Conservation (phyloP, 2,329 filamentous ascomycete genomes). For the Aspergillus texensis region DNA sequence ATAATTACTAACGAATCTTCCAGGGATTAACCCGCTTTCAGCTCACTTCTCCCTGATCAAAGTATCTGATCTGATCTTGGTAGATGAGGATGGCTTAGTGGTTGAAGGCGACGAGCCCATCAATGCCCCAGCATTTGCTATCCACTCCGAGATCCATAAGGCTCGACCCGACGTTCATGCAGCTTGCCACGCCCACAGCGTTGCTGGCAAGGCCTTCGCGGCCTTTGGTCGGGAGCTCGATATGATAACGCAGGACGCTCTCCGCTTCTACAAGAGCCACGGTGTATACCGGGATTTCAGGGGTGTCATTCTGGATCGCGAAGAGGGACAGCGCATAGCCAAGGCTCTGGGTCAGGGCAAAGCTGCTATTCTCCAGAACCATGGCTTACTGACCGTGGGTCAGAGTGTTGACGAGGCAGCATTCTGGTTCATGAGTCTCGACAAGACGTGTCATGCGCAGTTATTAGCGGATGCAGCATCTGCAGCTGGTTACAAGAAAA, state of each 20-base stretch:
- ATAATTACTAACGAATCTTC: not conserved
- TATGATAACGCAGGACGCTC: slow-evolving; percentile 54
- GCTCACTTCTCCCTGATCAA: slow-evolving; percentile 19
- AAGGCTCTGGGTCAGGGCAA: slow-evolving; percentile 62
- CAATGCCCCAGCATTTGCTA: slow-evolving; percentile 52
- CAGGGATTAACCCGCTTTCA: not conserved
- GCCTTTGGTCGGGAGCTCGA: slow-evolving; percentile 46
- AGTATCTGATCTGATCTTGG: slow-evolving; percentile 47
- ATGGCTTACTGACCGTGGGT: slow-evolving; percentile 72
- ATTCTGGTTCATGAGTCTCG: slow-evolving; percentile 69
- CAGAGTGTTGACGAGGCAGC: slow-evolving; percentile 73
- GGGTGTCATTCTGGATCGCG: slow-evolving; percentile 55
- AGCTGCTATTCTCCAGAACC: slow-evolving; percentile 69
- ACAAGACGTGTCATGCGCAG: slow-evolving; percentile 70
- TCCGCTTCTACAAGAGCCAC: slow-evolving; percentile 62
- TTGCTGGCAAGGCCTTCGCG: slow-evolving; percentile 50
- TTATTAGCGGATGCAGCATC: slow-evolving; percentile 68
- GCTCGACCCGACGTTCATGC: slow-evolving; percentile 60
- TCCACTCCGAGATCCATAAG: slow-evolving; percentile 49
- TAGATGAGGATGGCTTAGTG: slow-evolving; percentile 47
- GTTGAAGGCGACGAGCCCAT: slow-evolving; percentile 43
- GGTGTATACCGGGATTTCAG: slow-evolving; percentile 19
- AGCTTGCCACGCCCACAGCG: slow-evolving; percentile 49
- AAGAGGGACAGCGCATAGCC: slow-evolving; percentile 68
- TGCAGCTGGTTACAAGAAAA: not conserved